These are phyloP conservation scores for Phytophthora hibernalis DNA, from an alignment of 352 stramenopile species.

Conservation along the genomic window DNA sequence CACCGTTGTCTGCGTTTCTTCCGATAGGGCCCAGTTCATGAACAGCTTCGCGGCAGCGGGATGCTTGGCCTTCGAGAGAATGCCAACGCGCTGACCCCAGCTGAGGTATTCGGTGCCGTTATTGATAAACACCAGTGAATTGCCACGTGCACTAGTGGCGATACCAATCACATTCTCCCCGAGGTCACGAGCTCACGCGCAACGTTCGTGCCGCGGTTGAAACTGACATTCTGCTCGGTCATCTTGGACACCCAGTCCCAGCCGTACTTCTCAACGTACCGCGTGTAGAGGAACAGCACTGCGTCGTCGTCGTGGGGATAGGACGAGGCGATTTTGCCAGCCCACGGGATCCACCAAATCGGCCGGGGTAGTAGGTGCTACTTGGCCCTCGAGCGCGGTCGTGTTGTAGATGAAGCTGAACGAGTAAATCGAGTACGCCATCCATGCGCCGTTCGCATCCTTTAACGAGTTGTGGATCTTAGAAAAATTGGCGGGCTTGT, in stretches of 20 bases:
- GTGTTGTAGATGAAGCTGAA: constrained; percentile 53
- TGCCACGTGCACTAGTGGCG: constrained; percentile 4
- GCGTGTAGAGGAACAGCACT: constrained; percentile 53
- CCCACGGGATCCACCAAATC: constrained; percentile 44
- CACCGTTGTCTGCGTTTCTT: constrained; percentile 41
- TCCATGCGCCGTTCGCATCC: constrained; percentile 42
- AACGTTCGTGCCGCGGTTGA: constrained; percentile 44
- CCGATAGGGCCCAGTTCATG: constrained; percentile 58
- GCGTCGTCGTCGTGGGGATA: constrained; percentile 64
- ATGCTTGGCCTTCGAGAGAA: constrained; percentile 60
- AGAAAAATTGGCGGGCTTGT: constrained; percentile 56
- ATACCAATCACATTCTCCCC: constrained; percentile 43
- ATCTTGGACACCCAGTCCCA: constrained; percentile 59
- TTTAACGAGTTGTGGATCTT: constrained; percentile 56
- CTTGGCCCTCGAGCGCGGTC: constrained; percentile 18
- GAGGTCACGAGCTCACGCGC: constrained; percentile 26
- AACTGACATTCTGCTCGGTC: constrained; percentile 39
- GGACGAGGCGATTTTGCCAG: constrained; percentile 49
- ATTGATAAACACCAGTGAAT: constrained; percentile 17
- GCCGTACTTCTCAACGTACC: constrained; percentile 62
- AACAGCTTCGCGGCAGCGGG: constrained; percentile 58
- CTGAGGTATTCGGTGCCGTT: constrained; percentile 42
- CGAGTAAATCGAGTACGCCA: constrained; percentile 41
- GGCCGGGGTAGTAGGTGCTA: constrained; percentile 22
- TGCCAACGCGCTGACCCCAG: constrained; percentile 62